Conservation (phyloP, 495 filamentous ascomycete species). For the Podospora appendiculata region DNA sequence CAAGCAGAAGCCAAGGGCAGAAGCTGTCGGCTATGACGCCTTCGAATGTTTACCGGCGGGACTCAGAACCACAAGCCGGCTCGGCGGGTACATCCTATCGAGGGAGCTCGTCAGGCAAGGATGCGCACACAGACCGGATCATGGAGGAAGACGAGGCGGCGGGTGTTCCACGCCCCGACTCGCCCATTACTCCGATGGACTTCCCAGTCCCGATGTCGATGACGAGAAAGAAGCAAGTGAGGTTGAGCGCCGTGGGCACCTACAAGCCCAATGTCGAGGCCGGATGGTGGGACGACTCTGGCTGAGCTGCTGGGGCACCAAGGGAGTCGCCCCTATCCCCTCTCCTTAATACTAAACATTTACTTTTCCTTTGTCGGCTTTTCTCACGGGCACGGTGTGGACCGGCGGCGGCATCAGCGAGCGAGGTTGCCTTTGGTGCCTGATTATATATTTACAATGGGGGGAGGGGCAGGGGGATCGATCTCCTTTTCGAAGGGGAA, state of each 20-base stretch:
- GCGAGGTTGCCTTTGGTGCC: background rate
- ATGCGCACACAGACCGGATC: constrained; percentile 9
- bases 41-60: too few relatives aligned
- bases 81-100: background rate
- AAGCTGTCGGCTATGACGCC: background rate
- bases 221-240: constrained; percentile 34
- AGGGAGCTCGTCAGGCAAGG: background rate
- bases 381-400: background rate
- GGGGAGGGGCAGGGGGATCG: too few relatives aligned
- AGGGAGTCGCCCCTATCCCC: background rate
- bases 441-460: too few relatives aligned
- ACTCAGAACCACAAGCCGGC: background rate
- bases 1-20: constrained; percentile 2
- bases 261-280: constrained; percentile 23
- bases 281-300: constrained; percentile 36
- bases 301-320: constrained; percentile 8
- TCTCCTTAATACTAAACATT: background rate
- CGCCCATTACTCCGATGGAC: constrained; percentile 25
- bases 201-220: constrained; percentile 24
- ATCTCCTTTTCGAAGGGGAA: too few relatives aligned
- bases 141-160: constrained; percentile 8
- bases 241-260: constrained; percentile 38
- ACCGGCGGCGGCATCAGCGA: background rate
- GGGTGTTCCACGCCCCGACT: constrained; percentile 27
- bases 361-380: background rate